These are phyloP conservation scores for Aspergillus ruber DNA, from an alignment of 2,329 filamentous ascomycete species.

Conservation along the genomic window DNA sequence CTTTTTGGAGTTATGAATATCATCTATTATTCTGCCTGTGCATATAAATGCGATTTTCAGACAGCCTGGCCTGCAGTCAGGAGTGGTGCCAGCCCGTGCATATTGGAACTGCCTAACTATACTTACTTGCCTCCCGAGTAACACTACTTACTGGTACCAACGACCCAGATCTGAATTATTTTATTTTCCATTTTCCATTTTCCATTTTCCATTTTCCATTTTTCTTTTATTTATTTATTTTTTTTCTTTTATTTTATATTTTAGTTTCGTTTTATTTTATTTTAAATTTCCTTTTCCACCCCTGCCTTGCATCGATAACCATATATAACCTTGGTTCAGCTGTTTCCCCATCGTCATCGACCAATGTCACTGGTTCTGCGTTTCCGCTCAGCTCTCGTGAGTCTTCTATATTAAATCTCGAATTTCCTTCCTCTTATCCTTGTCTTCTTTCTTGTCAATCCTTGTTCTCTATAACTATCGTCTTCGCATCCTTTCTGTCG, in stretches of 20 bases:
- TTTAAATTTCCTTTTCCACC: slow-evolving; percentile 13
- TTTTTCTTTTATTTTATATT: background rate
- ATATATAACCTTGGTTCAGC: slow-evolving; percentile 18
- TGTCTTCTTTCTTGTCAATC: slow-evolving; percentile 2
- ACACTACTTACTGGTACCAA: too few relatives aligned
- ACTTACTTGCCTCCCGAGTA: too few relatives aligned
- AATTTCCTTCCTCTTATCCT: background rate
- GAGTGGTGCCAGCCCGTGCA: background rate
- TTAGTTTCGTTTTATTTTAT: too few relatives aligned
- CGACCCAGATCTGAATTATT: slow-evolving; percentile 4
- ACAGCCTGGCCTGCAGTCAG: slow-evolving; percentile 4
- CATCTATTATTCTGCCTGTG: too few relatives aligned
- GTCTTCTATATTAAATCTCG: slow-evolving; percentile 1
- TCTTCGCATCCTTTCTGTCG: slow-evolving; percentile 1
- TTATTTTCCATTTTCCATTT: background rate
- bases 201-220: too few relatives aligned
- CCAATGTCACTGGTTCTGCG: slow-evolving; percentile 10
- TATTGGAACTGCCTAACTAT: background rate
- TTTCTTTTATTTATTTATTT: background rate
- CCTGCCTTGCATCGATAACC: slow-evolving; percentile 14
- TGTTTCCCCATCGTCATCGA: slow-evolving; percentile 20
- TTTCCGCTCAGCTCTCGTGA: slow-evolving; percentile 9
- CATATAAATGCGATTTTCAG: slow-evolving; percentile 1
- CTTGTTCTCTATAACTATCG: background rate
- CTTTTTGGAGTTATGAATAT: background rate